Evolutionary conservation across 371 early-diverging fungal species (phyloP), one percentile per base, ranked within the genome.

Genomic region (Parasitella parasitica): DNA sequence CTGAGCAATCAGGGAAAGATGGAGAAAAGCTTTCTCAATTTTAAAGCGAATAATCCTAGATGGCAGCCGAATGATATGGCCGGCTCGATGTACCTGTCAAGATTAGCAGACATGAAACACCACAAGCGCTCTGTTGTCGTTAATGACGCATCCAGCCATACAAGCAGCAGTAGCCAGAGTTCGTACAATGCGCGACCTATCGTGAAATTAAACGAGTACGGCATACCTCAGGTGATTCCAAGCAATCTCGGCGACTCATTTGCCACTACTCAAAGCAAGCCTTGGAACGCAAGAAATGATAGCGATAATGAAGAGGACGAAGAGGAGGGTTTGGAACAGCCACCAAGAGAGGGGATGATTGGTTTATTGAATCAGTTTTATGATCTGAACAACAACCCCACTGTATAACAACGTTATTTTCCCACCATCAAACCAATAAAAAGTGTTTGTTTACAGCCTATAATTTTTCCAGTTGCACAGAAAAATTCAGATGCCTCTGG

Each of bases 1-100:
- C 59, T 87, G 13, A 91, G 94, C 6, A 91, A 93, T 37, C 86
- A 94, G 48, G 97, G 94, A 34, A 98, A 98, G 75, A 96, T 98
- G 97, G 98, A 97, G 71, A 91, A 92, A 76, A 94, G 94, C 12
- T 92, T 98, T 64, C 48, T 98, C 57, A 92, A 91, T 59, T 98
- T 98, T 75, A 96, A 97, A 82, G 93, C 83, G 16, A 88, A 93
- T 69, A 83, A 95, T 71, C 95, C 95, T 5, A 86, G 87, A 26
- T 95, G 95, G 95, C 83, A 89, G 54, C 93, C 92, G 0, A 67
- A 77, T 36, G 80, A 86, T 59, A 76, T 84, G 18, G 83, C 85
- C 18, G 92, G 90, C 3, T 90, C 91, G 8, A 70, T 86, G 78
- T 93, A 89, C 66, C 70, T 93, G 8, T 78, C 80, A 28, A 67